Conservation (phyloP, 306 rosid genomes). For the Rosa multiflora region DNA sequence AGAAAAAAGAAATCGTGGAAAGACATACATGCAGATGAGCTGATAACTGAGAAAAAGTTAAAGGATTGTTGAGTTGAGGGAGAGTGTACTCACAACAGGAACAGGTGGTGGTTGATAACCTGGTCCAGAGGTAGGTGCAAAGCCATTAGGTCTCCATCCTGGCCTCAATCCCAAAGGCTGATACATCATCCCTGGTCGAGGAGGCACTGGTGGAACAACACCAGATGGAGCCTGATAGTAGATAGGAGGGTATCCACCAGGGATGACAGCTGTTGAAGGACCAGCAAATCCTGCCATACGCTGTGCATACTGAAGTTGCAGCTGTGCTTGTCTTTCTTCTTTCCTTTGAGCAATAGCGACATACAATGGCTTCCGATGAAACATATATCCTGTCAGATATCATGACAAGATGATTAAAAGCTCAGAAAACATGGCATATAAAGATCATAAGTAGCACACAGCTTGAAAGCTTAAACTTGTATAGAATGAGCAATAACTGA, state of each 20-base stretch:
- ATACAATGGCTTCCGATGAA: conserved; percentile 78
- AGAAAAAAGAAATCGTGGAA: neutral
- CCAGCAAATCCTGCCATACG: conserved; percentile 51
- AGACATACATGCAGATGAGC: neutral
- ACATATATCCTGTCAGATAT: conserved; percentile 61
- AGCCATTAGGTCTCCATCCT: conserved; percentile 65
- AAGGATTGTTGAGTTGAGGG: conserved; percentile 10
- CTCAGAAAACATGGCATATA: neutral
- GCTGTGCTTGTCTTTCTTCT: conserved; percentile 75
- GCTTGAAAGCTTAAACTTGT: neutral
- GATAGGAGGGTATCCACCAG: conserved; percentile 75
- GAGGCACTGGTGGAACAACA: conserved; percentile 57
- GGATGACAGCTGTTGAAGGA: conserved; percentile 55
- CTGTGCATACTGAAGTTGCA: conserved; percentile 68
- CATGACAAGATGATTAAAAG: conserved; percentile 1
- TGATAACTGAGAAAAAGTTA: neutral
- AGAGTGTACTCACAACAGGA: conserved; percentile 52
- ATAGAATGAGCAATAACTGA: neutral
- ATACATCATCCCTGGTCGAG: conserved; percentile 56
- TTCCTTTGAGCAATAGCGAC: conserved; percentile 88
- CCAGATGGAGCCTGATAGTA: conserved; percentile 57
- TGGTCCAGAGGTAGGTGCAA: conserved; percentile 58
- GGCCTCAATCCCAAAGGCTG: conserved; percentile 62
- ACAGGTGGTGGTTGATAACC: conserved; percentile 51
- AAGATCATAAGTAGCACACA: neutral